These are phyloP conservation scores for Striga asiatica DNA, from an alignment of 257 asterid genomes.

Conservation along the genomic window DNA sequence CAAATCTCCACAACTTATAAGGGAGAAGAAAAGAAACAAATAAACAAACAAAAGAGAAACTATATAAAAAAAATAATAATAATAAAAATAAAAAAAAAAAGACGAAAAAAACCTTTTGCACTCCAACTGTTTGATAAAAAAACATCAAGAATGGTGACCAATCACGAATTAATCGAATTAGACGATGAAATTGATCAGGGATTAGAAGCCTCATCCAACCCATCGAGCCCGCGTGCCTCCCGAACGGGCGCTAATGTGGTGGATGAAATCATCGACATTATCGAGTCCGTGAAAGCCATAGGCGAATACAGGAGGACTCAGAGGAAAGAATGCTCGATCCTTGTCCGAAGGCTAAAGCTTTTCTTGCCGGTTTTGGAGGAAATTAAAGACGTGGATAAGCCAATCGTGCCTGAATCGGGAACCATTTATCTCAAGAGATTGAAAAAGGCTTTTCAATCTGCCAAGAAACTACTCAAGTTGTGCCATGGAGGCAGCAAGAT, in stretches of 20 bases:
- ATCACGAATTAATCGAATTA: constrained; percentile 1
- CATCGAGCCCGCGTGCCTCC: constrained; percentile 19
- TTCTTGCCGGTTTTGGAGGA: constrained; percentile 57
- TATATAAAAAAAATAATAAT: too few species aligned
- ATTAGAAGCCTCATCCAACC: constrained; percentile 19
- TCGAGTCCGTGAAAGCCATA: constrained; percentile 37
- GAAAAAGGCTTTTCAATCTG: constrained; percentile 56
- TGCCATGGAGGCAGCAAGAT: constrained; percentile 82
- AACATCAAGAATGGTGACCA: constrained; percentile 13
- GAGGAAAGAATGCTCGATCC: constrained; percentile 48
- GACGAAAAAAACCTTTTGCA: not conserved
- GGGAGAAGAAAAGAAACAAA: not conserved
- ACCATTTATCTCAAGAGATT: constrained; percentile 34
- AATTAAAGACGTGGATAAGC: constrained; percentile 26
- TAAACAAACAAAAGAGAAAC: not conserved
- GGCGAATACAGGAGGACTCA: constrained; percentile 65
- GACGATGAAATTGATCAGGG: constrained; percentile 21
- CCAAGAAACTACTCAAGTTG: constrained; percentile 49
- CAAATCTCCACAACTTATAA: not conserved
- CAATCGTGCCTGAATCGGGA: constrained; percentile 33
- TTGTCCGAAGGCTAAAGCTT: constrained; percentile 44
- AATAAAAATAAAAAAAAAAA: not conserved
- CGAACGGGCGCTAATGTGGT: constrained; percentile 26
- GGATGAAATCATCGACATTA: constrained; percentile 36
- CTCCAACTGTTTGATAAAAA: not conserved